These are phyloP conservation scores for Cordyceps fumosorosea DNA, from an alignment of 2,329 filamentous ascomycete genomes.

Conservation along the genomic window DNA sequence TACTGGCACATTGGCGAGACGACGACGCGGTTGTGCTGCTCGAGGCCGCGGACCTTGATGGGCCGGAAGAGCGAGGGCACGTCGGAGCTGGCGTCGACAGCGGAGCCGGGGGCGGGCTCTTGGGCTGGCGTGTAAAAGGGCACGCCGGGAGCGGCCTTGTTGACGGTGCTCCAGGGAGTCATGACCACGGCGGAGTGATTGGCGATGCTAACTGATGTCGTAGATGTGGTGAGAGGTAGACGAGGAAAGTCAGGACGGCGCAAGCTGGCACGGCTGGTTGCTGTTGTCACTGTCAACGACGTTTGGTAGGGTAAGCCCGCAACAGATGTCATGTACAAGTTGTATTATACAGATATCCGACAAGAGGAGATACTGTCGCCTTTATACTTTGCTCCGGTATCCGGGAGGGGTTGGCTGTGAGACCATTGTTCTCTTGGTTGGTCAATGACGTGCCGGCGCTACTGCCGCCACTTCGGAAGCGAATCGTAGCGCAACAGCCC, in stretches of 20 bases:
- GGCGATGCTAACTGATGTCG: background rate
- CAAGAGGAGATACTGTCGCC: too few species aligned
- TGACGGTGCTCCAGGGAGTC: constrained; percentile 17
- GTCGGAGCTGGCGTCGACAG: constrained; percentile 30
- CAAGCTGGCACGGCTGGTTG: background rate
- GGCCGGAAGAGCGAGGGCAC: constrained; percentile 50
- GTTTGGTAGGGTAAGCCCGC: too few species aligned
- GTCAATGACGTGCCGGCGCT: too few species aligned
- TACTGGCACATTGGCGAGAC: constrained; percentile 59
- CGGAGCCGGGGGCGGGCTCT: constrained; percentile 43
- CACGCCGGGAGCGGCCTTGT: constrained; percentile 36
- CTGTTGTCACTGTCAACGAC: too few species aligned
- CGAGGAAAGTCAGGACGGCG: background rate
- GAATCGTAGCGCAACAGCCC: too few species aligned
- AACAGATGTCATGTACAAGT: too few species aligned
- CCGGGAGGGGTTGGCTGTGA: too few species aligned
- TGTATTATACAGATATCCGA: too few species aligned
- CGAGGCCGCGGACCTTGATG: constrained; percentile 45
- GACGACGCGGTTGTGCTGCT: constrained; percentile 50
- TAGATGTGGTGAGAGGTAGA: background rate
- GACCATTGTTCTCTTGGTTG: too few species aligned
- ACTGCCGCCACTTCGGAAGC: too few species aligned
- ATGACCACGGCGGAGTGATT: background rate
- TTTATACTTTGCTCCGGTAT: too few species aligned
- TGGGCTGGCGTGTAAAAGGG: constrained; percentile 51